Conservation (phyloP, 1,284 basidiomycete species). For the Caloboletus inedulis region DNA sequence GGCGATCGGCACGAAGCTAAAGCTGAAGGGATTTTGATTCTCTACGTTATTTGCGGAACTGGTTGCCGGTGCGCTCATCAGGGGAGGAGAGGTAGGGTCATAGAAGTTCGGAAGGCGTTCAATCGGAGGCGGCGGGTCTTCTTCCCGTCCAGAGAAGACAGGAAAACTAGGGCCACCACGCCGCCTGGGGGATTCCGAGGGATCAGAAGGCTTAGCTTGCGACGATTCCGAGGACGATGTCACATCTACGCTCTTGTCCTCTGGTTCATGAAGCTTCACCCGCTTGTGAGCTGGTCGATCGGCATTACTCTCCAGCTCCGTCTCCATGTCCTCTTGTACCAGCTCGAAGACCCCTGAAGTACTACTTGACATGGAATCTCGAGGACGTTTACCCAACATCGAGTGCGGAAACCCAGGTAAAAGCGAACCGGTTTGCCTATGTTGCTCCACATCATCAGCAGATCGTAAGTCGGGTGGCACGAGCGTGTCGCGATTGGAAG, state of each 20-base stretch:
- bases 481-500: constrained; percentile 17
- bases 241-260: constrained; percentile 8
- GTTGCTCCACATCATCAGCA: constrained; percentile 19
- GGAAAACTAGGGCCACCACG: constrained; percentile 37
- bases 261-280: constrained; percentile 32
- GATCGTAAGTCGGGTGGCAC: constrained; percentile 19
- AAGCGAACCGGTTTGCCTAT: constrained; percentile 24
- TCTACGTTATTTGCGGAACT: constrained; percentile 48
- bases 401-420: constrained; percentile 43
- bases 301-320: constrained; percentile 37
- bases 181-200: constrained; percentile 6
- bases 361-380: constrained; percentile 46
- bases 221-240: constrained; percentile 7
- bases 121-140: constrained; percentile 47
- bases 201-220: constrained; percentile 6
- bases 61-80: constrained; percentile 34
- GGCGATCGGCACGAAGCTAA: constrained; percentile 49
- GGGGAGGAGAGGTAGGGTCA: constrained; percentile 37
- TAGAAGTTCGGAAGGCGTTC: constrained; percentile 53
- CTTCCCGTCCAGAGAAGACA: constrained; percentile 43
- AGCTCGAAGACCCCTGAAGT: constrained; percentile 42
- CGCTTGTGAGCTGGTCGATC: constrained; percentile 53
- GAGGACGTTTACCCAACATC: constrained; percentile 58
- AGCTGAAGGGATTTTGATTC: constrained; percentile 54
- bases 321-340: constrained; percentile 38